These are phyloP conservation scores for Suillus tomentosus DNA, from an alignment of 768 basidiomycete species.

Conservation along the genomic window DNA sequence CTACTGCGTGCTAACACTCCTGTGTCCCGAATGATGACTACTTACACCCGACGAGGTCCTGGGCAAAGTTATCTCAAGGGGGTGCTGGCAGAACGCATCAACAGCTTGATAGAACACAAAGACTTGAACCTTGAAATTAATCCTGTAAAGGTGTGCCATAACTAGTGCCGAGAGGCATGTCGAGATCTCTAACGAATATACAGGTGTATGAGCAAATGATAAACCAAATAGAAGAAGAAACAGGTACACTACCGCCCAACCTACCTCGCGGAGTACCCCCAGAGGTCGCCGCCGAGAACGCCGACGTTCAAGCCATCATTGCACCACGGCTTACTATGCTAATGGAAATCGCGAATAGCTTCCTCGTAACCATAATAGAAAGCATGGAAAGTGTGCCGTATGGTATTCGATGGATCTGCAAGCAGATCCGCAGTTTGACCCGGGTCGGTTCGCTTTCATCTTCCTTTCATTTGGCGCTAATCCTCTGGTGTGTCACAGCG, in stretches of 20 bases:
- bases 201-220: constrained; percentile 99
- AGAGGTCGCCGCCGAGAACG: constrained; percentile 91
- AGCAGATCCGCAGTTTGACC: constrained; percentile 96
- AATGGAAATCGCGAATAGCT: constrained; percentile 99
- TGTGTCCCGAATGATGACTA: constrained; percentile 99
- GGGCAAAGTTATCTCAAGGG: constrained; percentile 98
- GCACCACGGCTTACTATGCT: constrained; percentile 97
- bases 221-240: constrained; percentile 97
- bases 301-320: constrained; percentile 97
- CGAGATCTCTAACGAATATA: background rate
- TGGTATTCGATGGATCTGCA: constrained; percentile 99
- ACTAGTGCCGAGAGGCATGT: background rate
- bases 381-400: constrained; percentile 99
- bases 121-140: constrained; percentile 99
- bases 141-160: constrained; percentile 79
- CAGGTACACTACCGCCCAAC: constrained; percentile 86
- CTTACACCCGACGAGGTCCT: constrained; percentile 97
- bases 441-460: constrained; percentile 55
- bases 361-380: constrained; percentile 96
- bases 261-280: constrained; percentile 92
- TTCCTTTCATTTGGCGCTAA: constrained; percentile 16
- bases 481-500: constrained; percentile 51
- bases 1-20: constrained; percentile 98
- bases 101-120: constrained; percentile 98
- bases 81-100: constrained; percentile 96